These are phyloP conservation scores for Hypoxylon cercidicola DNA, from an alignment of 495 filamentous ascomycete genomes.

Conservation along the genomic window DNA sequence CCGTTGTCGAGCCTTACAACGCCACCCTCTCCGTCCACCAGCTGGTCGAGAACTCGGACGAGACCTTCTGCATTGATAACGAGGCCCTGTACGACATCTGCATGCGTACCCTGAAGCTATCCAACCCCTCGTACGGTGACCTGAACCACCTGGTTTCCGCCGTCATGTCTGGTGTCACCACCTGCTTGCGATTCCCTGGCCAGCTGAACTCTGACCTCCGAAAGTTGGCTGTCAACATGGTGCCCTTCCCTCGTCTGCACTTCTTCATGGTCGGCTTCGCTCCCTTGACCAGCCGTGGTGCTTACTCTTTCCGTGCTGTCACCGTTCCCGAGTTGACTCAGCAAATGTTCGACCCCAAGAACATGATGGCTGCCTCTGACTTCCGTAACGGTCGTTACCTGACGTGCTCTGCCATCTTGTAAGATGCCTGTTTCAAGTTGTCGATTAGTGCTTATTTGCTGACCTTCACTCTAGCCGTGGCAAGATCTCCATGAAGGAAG, in stretches of 20 bases:
- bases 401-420: slow-evolving; percentile 99
- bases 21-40: slow-evolving; percentile 99
- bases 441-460: slow-evolving; percentile 31
- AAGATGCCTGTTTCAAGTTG: slow-evolving; percentile 34
- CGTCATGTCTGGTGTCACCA: slow-evolving; percentile 99
- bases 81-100: slow-evolving; percentile 99
- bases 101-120: slow-evolving; percentile 99
- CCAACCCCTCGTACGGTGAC: slow-evolving; percentile 98
- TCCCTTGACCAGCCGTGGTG: slow-evolving; percentile 95
- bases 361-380: slow-evolving; percentile 99
- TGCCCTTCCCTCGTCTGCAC: slow-evolving; percentile 99
- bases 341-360: slow-evolving; percentile 99
- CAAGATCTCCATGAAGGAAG: slow-evolving; percentile 99
- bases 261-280: slow-evolving; percentile 99
- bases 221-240: slow-evolving; percentile 99
- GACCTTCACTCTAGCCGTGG: slow-evolving; percentile 74
- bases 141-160: slow-evolving; percentile 99
- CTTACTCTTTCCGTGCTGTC: slow-evolving; percentile 95
- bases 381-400: slow-evolving; percentile 99
- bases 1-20: slow-evolving; percentile 99
- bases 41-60: slow-evolving; percentile 99
- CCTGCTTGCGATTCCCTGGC: slow-evolving; percentile 97
- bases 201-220: slow-evolving; percentile 99
- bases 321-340: slow-evolving; percentile 98
- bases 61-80: slow-evolving; percentile 99